Base-by-base conservation (phyloP, 1,284 basidiomycete genomes). In the Ceratobasidium sp. region DNA sequence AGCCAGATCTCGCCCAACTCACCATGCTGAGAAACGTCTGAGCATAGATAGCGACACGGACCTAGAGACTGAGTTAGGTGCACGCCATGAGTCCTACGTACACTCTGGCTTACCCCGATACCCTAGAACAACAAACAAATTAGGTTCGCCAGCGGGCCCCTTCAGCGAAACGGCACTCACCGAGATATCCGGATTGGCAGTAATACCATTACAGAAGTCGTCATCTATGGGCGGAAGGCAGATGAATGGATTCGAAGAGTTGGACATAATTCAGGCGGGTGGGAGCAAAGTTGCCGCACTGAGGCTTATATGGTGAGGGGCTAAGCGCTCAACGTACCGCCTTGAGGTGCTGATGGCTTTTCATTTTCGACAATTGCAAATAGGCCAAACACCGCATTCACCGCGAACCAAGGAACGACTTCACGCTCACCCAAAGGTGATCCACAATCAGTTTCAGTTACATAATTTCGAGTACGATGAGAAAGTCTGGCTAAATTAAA, bases 21-120 rank as follows among this genome's bases (percentile, higher is more conserved):
- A 71, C 67, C 67, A 71, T 71, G 58, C 44, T 60, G 1, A 71
- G 14, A 30, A 71, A 21, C 8, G 67, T 60, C 23, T 71, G 67
- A 14, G 46, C 56, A 40, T 71, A 71, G 46, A 71, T 71, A 4
- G 67, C 67, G 16, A 60, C 67, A 12, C 67, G 67, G 28, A 71
- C 56, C 67, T 71, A 71, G 11, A 23, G 1, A 21, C 14, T 18
- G 8, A 23, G 11, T 71, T 12, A 60, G 44, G 49, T 25, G 6
- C 51, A 40, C 7, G 3, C 36, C 21, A 7, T 38, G 11, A 9
- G 36, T 38, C 9, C 1, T 49, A 38, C 2, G 2, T n/a, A 25
- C 25, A 21, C 33, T 33, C 18, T n/a, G 12, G 23, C 67, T 60
- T 60, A 71, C 67, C 11, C 67, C 67, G 6, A 51, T 59, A 9